A percentile compares a stretch with the other conserved stretches of the same genome.
Evolutionary conservation across 2,329 filamentous ascomycete genomes (phyloP).

Genomic region (Alternaria infectoria): DNA sequence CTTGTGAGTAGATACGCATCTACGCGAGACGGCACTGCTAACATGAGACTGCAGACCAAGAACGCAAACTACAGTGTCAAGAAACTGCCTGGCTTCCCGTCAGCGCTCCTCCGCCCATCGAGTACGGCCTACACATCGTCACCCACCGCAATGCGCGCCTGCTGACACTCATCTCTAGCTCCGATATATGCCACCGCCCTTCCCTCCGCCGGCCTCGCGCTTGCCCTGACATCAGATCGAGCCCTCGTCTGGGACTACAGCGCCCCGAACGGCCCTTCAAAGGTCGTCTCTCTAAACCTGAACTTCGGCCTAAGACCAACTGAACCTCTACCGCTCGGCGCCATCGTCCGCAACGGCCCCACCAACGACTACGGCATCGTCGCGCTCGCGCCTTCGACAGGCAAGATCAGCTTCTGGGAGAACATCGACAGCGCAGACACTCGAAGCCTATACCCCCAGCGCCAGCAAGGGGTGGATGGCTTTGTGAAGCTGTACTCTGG

Average conservation of each 20-base stretch:
- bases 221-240: constrained; percentile 79
- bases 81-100: constrained; percentile 82
- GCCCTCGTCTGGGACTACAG: constrained; percentile 93
- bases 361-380: constrained; percentile 84
- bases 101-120: constrained; percentile 71
- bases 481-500: constrained; percentile 76
- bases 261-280: constrained; percentile 67
- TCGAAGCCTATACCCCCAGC: constrained; percentile 81
- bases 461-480: constrained; percentile 79
- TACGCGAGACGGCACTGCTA: constrained; percentile 2
- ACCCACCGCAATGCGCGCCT: constrained; percentile 7
- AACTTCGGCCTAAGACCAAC: constrained; percentile 72
- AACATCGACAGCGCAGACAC: constrained; percentile 89
- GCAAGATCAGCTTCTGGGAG: constrained; percentile 93
- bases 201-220: constrained; percentile 71
- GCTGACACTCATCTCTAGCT: constrained; percentile 34
- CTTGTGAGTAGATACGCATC: constrained; percentile 58
- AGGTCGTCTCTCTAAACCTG: constrained; percentile 77
- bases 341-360: constrained; percentile 79
- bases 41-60: constrained; percentile 65
- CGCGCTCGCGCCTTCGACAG: constrained; percentile 80
- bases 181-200: constrained; percentile 55
- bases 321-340: constrained; percentile 80
- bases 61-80: constrained; percentile 85
- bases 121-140: constrained; percentile 58